Base-by-base conservation (phyloP, 257 asterid species). In the Solanum clarkiae region DNA sequence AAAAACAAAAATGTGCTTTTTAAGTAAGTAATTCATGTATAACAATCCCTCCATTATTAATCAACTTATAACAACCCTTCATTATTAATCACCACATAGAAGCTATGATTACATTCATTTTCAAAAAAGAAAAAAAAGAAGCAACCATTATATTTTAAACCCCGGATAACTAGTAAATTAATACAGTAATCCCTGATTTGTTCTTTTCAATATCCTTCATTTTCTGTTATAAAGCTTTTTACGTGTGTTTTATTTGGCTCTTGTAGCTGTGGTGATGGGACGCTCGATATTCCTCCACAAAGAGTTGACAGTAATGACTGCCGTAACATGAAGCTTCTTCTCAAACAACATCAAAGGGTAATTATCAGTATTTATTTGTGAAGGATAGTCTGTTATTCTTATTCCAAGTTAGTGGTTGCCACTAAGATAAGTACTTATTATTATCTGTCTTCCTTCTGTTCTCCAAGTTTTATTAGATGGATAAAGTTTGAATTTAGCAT, bases 321-420 rank as follows among this genome's bases (percentile, higher is more conserved):
- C 92, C 89, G 95, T 90, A 97, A 97, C 84, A 97, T 97, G 99
- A 97, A 97, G 94, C 97, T 97, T 85, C 98, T 96, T 84, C 94
- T 96, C 72, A 94, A 92, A 87, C 99, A 96, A 85, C 99, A 94
- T 77, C 98, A 96, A 87, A 93, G 86, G 97, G 99, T 96, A 94
- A 91, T 79, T 69, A 75, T 84, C 84, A 60, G 84, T 26, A 29
- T 81, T 62, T 32, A 40, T 77, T 77, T 51, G 82, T 77, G 82
- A 51, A 29, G 26, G 65, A 18, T 77, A 53, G 65, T 53, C 29
- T 72, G 82, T 26, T 77, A 53, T 53, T 53, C 16, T n/a, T 24
- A 13, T 17, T 77, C 15, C 49, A 16, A 51, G 82, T 77, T 53
- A n/a, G 63, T 5, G 47, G 65, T 51, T 26, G 26, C 44, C 80